These are phyloP conservation scores for Symbiotaphrina buchneri DNA, from an alignment of 495 filamentous ascomycete genomes.

Conservation along the genomic window DNA sequence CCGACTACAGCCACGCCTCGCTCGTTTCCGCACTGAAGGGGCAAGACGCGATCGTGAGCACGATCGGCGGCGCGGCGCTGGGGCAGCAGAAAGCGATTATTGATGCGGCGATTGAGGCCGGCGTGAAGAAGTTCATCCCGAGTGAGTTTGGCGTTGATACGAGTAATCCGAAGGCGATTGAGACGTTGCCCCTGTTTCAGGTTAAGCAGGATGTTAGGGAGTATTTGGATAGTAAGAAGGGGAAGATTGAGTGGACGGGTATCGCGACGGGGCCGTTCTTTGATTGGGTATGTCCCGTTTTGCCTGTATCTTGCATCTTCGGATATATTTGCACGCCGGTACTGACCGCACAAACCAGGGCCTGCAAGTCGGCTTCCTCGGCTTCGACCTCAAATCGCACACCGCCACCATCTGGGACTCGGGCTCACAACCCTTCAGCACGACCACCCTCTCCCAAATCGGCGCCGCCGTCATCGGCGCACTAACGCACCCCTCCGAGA, in stretches of 20 bases:
- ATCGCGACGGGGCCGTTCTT: conserved; percentile 25
- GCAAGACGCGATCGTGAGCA: conserved; percentile 23
- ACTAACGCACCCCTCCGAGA: conserved; percentile 16
- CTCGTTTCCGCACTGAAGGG: conserved; percentile 20
- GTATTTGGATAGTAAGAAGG: conserved; percentile 21
- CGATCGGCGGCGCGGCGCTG: conserved; percentile 9
- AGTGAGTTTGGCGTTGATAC: conserved; percentile 18
- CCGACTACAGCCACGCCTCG: conserved; percentile 38
- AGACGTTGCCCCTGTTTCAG: conserved; percentile 19
- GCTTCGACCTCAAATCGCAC: conserved; percentile 16
- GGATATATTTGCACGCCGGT: conserved; percentile 3
- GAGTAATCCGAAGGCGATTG: conserved; percentile 12
- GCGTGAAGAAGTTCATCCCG: conserved; percentile 17
- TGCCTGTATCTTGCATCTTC: not conserved
- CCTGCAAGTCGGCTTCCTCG: conserved; percentile 19
- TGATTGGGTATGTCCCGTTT: conserved; percentile 18
- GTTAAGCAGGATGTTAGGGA: conserved; percentile 20
- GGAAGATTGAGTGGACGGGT: conserved; percentile 21
- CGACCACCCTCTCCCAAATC: conserved; percentile 19
- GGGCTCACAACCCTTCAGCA: conserved; percentile 15
- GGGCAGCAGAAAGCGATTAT: conserved; percentile 12
- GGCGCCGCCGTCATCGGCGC: conserved; percentile 16
- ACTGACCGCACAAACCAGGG: conserved; percentile 10
- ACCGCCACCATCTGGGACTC: conserved; percentile 22
- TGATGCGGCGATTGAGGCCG: conserved; percentile 14